phyloP scores from a whole-genome alignment of 805 yeast genomes.

The Myxozyma geophila region DNA sequence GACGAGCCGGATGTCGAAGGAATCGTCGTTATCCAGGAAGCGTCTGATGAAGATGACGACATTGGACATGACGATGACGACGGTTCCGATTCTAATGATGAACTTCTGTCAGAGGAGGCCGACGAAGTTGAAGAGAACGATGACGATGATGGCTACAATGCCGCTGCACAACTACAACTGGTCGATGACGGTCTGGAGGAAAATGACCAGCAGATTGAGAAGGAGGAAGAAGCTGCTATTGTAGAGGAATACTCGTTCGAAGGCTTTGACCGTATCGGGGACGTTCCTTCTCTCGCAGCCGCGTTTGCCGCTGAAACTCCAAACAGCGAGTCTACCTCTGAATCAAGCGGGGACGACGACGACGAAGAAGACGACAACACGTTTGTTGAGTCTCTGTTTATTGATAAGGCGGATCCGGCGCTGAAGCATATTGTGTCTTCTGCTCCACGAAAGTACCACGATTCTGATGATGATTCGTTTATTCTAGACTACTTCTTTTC shows the following conservation, averaged over 20 bases:
- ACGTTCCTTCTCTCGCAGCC: constrained; percentile 5
- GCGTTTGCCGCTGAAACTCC: constrained; percentile 2
- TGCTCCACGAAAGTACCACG: constrained; percentile 39
- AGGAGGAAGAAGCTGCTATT: constrained; percentile 43
- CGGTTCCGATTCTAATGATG: constrained; percentile 48
- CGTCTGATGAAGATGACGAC: constrained; percentile 49
- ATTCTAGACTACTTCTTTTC: constrained; percentile 76
- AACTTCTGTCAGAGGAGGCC: constrained; percentile 42
- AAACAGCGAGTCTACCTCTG: constrained; percentile 38
- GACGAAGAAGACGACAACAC: constrained; percentile 40
- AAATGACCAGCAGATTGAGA: constrained; percentile 46
- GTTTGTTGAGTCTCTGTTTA: constrained; percentile 38
- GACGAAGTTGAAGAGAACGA: constrained; percentile 43
- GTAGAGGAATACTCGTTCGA: constrained; percentile 37
- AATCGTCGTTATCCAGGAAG: constrained; percentile 40
- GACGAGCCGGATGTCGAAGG: constrained; percentile 14
- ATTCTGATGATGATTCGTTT: constrained; percentile 65
- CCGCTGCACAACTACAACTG: constrained; percentile 46
- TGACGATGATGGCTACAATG: constrained; percentile 62
- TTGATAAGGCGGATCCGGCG: constrained; percentile 38
- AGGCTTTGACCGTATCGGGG: constrained; percentile 8
- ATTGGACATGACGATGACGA: constrained; percentile 49
- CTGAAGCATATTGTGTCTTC: constrained; percentile 38
- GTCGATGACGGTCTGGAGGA: constrained; percentile 42
- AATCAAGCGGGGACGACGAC: constrained; percentile 42